phyloP scores from a whole-genome alignment of 257 asterid genomes.

The Nyctanthes arbortristis region DNA sequence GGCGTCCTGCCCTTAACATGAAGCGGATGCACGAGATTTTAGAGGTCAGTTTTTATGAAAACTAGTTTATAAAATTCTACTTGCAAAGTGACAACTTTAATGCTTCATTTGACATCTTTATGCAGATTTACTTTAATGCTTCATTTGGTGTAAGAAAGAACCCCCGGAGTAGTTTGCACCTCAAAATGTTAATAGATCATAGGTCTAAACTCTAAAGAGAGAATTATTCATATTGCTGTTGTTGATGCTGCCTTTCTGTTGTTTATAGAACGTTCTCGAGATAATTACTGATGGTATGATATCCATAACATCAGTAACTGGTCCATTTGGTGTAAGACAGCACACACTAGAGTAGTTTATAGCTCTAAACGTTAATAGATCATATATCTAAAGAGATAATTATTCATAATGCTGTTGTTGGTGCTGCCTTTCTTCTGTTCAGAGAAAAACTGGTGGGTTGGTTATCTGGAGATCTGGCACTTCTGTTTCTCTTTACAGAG shows the following conservation, averaged over 20 bases:
- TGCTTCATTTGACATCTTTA: conserved; percentile 9
- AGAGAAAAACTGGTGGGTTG: conserved; percentile 97
- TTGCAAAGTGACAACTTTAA: not conserved
- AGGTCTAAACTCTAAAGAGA: too few relatives aligned
- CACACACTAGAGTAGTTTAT: not conserved
- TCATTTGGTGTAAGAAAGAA: not conserved
- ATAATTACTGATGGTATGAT: too few relatives aligned
- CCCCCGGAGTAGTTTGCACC: too few relatives aligned
- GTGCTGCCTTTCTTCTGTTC: conserved; percentile 30
- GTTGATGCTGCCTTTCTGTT: too few relatives aligned
- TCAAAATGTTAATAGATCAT: too few relatives aligned
- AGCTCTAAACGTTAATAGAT: not conserved
- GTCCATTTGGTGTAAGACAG: not conserved
- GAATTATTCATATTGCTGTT: too few relatives aligned
- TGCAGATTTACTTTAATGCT: conserved; percentile 4
- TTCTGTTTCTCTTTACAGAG: conserved; percentile 83
- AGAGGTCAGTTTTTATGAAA: conserved; percentile 58
- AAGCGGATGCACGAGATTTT: conserved; percentile 78
- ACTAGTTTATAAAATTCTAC: not conserved
- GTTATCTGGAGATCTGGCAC: conserved; percentile 98
- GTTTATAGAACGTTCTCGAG: conserved; percentile 1
- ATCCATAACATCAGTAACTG: not conserved
- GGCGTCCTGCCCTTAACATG: conserved; percentile 94
- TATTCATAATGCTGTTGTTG: conserved; percentile 16
- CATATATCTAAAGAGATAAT: not conserved